A percentile compares a stretch with the other conserved stretches of the same genome.
These are phyloP conservation scores for Hypholoma sublateritium DNA, from an alignment of 768 basidiomycete genomes.

Conservation along the genomic window DNA sequence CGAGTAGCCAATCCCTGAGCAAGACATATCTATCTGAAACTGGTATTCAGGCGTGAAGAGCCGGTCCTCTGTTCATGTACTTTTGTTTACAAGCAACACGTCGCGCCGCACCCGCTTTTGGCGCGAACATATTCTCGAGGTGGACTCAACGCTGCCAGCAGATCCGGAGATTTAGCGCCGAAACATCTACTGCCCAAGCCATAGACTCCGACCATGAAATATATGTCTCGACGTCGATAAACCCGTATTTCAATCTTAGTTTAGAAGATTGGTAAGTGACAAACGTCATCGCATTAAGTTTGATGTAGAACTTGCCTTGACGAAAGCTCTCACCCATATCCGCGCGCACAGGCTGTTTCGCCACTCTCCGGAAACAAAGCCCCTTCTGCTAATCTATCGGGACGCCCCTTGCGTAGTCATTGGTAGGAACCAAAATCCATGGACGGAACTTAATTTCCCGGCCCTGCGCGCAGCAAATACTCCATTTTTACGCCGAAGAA, in stretches of 20 bases:
- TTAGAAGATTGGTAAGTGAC: conserved; percentile 25
- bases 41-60: no score
- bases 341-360: conserved; percentile 55
- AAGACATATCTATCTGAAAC: no score
- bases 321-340: background rate
- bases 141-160: background rate
- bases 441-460: conserved; percentile 90
- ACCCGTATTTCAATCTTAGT: conserved; percentile 27
- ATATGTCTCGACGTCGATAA: conserved; percentile 22
- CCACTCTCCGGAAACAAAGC: conserved; percentile 61
- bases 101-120: background rate
- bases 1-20: no score
- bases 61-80: background rate
- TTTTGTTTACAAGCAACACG: background rate
- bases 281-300: background rate
- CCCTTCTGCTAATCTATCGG: conserved; percentile 85
- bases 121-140: background rate
- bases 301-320: background rate
- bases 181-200: background rate
- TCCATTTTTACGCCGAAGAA: conserved; percentile 81
- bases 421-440: conserved; percentile 96
- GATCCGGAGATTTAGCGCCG: background rate
- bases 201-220: conserved; percentile 17
- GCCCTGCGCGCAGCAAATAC: conserved; percentile 51
- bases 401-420: conserved; percentile 90